phyloP scores from a whole-genome alignment of 768 basidiomycete species.

The Omphalotus guepiniiformis region DNA sequence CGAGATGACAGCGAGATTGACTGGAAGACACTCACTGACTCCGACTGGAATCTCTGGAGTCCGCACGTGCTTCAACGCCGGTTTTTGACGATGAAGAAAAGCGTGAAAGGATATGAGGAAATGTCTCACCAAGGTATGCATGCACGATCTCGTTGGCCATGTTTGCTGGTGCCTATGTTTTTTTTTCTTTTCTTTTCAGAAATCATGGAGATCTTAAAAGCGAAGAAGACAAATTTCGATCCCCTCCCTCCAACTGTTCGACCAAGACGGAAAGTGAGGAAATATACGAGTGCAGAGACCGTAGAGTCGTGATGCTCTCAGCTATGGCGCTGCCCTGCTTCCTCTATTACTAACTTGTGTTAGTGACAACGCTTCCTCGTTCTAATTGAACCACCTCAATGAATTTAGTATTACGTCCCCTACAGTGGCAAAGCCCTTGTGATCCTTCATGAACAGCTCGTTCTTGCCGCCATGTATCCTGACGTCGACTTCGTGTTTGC shows the following conservation, averaged over 20 bases:
- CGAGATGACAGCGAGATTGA: slow-evolving; percentile 81
- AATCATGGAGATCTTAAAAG: slow-evolving; percentile 75
- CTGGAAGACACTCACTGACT: slow-evolving; percentile 73
- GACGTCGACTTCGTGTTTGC: slow-evolving; percentile 1
- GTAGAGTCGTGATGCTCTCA: neutral
- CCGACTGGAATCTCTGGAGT: slow-evolving; percentile 83
- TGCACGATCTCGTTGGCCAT: slow-evolving; percentile 2
- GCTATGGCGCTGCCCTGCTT: no score
- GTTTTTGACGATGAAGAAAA: slow-evolving; percentile 75
- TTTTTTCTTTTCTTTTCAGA: slow-evolving; percentile 37
- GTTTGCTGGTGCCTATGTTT: slow-evolving; percentile 7
- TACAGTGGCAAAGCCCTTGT: no score
- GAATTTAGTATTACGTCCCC: no score
- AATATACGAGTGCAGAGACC: slow-evolving; percentile 7
- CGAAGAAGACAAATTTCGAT: slow-evolving; percentile 51
- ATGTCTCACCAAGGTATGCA: slow-evolving; percentile 72
- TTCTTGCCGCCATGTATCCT: no score
- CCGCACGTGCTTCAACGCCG: slow-evolving; percentile 74
- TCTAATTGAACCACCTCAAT: no score
- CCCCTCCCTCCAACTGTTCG: neutral
- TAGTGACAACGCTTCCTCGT: no score
- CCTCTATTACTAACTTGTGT: no score
- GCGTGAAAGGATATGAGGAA: slow-evolving; percentile 72
- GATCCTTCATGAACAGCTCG: no score
- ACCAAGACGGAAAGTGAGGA: neutral